Evolutionary conservation across 75 land plant species (phyloP).

Genomic region (Chamaecyparis obtusa): DNA sequence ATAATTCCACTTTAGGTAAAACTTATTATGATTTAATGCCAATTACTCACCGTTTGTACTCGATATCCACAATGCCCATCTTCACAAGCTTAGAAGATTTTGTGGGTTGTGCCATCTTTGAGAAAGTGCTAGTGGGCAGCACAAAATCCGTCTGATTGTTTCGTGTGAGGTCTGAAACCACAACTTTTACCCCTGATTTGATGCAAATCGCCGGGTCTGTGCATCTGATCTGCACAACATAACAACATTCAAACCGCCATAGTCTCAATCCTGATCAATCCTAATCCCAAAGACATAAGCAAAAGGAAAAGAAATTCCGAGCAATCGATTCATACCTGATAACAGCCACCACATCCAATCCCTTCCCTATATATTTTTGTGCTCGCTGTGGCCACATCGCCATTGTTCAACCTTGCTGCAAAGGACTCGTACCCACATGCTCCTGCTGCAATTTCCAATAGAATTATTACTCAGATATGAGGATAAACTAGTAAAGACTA

Average conservation of each 20-base stretch:
- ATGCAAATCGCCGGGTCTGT: conserved; percentile 1
- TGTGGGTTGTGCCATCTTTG: conserved; percentile 31
- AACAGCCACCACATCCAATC: conserved; percentile 56
- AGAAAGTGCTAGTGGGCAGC: conserved; percentile 42
- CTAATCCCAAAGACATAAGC: not conserved
- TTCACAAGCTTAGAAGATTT: conserved; percentile 21
- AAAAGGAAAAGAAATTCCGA: not conserved
- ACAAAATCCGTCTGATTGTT: conserved; percentile 46
- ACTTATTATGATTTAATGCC: not conserved
- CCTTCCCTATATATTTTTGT: conserved; percentile 41
- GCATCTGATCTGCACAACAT: conserved; percentile 5
- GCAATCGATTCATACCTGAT: conserved; percentile 13
- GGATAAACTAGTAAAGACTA: too few species aligned
- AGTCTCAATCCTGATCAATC: not conserved
- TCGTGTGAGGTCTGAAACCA: not conserved
- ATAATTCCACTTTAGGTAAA: too few species aligned
- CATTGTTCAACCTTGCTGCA: too few species aligned
- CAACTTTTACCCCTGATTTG: not conserved
- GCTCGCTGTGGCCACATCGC: not conserved
- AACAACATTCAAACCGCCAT: too few species aligned
- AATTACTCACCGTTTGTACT: conserved; percentile 44
- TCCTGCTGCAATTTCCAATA: conserved; percentile 20
- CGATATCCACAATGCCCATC: conserved; percentile 45
- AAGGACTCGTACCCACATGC: conserved; percentile 32
- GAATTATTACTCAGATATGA: too few species aligned